Evolutionary conservation across 208 protist genomes (phyloP), one percentile per base, ranked within the genome.

Genomic region (Phytomonas sp.): DNA sequence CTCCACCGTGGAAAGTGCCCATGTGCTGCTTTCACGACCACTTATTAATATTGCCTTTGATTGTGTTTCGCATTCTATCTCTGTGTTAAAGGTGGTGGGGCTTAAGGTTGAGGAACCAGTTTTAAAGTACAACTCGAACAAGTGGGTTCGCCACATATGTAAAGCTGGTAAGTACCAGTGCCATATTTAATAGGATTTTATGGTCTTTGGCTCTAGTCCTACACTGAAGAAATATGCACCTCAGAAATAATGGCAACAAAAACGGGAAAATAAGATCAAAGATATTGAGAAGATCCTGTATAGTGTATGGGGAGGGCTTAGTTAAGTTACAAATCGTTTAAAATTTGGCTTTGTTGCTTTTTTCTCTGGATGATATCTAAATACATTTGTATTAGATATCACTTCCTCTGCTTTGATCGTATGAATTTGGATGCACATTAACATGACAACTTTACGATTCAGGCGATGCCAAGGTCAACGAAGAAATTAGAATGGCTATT

Each of bases 121-220:
- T 61, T 68, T 90, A 7, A 33, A 73, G 34, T 99, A 99, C 81
- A 78, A 84, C 30, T 80, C 98, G 4, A 85, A 97, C 66, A 99
- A 99, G 71, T 99, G 98, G 98, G 97, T 99, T 45, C 94, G 98
- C 26, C 99, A 99, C 84, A 87, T 98, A 52, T 98, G 98, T 32
- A 91, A 95, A 76, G 91, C 94, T 49, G 99, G 98, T n/a, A 84
- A 94, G 31, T 99, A 99, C 75, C 93, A 99, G 75, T 94, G 91
- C 73, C 83, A 98, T 33, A 87, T 98, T 30, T 98, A 84, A 89
- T 23, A 23, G 37, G 30, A 12, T 19, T 37, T 26, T 8, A 10
- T 62, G 63, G 30, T 66, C 33, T 30, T 29, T 60, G 32, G 42
- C 6, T 71, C 32, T 63, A 31, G 40, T 23, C 45, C 26, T 56